Conservation (phyloP, 768 basidiomycete genomes). For the Mycena floridula region DNA sequence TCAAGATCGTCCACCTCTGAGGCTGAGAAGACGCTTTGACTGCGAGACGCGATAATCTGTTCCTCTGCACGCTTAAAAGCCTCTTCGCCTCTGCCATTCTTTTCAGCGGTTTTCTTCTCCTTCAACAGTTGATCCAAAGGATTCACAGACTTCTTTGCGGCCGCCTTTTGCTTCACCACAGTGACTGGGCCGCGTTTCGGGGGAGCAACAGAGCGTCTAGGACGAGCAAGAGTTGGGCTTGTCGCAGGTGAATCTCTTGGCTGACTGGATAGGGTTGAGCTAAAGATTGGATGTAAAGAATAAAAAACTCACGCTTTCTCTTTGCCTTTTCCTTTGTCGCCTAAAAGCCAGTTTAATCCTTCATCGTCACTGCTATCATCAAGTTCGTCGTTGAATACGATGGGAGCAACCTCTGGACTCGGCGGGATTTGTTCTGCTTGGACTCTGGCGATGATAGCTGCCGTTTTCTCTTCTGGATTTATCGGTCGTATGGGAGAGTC, state of each 20-base stretch:
- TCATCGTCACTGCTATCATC: slow-evolving; percentile 9
- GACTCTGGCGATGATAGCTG: slow-evolving; percentile 56
- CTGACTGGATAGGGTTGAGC: not conserved
- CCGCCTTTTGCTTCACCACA: slow-evolving; percentile 1
- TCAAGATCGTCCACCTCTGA: slow-evolving; percentile 28
- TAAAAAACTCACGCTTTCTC: not conserved
- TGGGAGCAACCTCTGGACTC: slow-evolving; percentile 35
- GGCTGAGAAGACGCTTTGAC: slow-evolving; percentile 21
- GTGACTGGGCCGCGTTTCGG: slow-evolving; percentile 1
- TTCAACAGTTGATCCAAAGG: slow-evolving; percentile 51
- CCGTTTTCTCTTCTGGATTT: slow-evolving; percentile 39
- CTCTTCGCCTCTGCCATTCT: slow-evolving; percentile 30
- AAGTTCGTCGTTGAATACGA: slow-evolving; percentile 3
- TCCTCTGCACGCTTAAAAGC: slow-evolving; percentile 44
- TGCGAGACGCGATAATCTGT: too few species aligned
- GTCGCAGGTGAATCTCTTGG: not conserved
- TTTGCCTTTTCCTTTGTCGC: slow-evolving; percentile 12
- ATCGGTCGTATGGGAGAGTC: slow-evolving; percentile 13
- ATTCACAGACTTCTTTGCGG: slow-evolving; percentile 26
- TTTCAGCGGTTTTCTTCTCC: slow-evolving; percentile 40
- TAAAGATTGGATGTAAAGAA: not conserved
- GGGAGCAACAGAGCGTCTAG: slow-evolving; percentile 1
- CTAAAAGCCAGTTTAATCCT: not conserved
- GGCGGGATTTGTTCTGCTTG: slow-evolving; percentile 49
- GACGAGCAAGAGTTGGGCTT: not conserved